These are phyloP conservation scores for Exophiala bonariae DNA, from an alignment of 2,329 filamentous ascomycete species.

Conservation along the genomic window DNA sequence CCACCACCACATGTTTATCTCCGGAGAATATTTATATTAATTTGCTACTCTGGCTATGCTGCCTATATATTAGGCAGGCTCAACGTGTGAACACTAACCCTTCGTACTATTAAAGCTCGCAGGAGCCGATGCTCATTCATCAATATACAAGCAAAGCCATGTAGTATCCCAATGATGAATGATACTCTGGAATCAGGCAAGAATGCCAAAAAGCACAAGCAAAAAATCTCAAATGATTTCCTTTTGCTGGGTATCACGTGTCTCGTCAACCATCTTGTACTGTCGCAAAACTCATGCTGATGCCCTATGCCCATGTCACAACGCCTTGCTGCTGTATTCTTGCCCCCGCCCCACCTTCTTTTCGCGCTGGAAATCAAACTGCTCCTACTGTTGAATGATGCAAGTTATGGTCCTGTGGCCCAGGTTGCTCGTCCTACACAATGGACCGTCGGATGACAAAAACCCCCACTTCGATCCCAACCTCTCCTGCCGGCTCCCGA, in stretches of 20 bases:
- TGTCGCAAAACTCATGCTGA: constrained; percentile 1
- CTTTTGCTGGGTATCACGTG: constrained; percentile 17
- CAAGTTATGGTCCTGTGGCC: too few relatives aligned
- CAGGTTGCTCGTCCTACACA: constrained; percentile 6
- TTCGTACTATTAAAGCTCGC: too few relatives aligned
- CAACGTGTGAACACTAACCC: too few relatives aligned
- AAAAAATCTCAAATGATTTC: not conserved
- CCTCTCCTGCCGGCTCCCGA: constrained; percentile 39
- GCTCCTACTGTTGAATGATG: not conserved
- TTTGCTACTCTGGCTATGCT: too few relatives aligned
- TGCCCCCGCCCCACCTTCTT: not conserved
- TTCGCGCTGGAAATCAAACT: constrained; percentile 3
- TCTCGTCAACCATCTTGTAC: constrained; percentile 16
- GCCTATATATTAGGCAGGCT: too few relatives aligned
- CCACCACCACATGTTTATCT: too few relatives aligned
- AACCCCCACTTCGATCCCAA: constrained; percentile 48
- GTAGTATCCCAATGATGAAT: too few relatives aligned
- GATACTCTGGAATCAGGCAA: too few relatives aligned
- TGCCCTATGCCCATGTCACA: constrained; percentile 1
- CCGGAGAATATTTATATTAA: too few relatives aligned
- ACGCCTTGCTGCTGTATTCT: constrained; percentile 15
- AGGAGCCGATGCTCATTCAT: too few relatives aligned
- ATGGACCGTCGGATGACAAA: constrained; percentile 47
- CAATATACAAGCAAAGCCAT: too few relatives aligned
- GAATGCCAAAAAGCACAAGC: too few relatives aligned